These are phyloP conservation scores for Fusarium annulatum DNA, from an alignment of 2,329 filamentous ascomycete genomes.

Conservation along the genomic window DNA sequence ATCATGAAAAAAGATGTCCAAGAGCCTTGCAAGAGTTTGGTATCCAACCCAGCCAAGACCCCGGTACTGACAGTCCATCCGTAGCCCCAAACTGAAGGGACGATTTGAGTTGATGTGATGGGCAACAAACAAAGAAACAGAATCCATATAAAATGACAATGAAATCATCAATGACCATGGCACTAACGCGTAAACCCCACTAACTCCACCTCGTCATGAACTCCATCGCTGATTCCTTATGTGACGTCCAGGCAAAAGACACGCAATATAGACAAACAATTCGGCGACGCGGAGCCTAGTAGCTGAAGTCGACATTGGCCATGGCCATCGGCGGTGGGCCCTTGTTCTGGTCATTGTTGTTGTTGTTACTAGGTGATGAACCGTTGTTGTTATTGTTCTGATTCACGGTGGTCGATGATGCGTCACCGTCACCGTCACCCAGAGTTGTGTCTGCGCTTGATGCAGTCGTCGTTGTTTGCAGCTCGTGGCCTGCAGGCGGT, in stretches of 20 bases:
- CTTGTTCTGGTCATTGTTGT: conserved; percentile 59
- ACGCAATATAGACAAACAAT: conserved; percentile 45
- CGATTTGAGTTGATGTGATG: conserved; percentile 13
- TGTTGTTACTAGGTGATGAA: conserved; percentile 46
- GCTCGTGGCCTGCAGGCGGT: conserved; percentile 61
- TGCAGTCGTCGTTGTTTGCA: conserved; percentile 60
- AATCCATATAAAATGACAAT: conserved; percentile 22
- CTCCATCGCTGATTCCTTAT: conserved; percentile 51
- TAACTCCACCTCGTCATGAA: conserved; percentile 46
- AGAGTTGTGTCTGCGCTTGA: conserved; percentile 56
- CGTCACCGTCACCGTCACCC: conserved; percentile 52
- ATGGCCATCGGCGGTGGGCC: conserved; percentile 65
- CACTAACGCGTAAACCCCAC: conserved; percentile 36
- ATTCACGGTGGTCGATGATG: conserved; percentile 55
- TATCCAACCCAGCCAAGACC: conserved; percentile 34
- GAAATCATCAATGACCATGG: conserved; percentile 8
- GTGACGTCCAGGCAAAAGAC: conserved; percentile 43
- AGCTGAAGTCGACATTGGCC: conserved; percentile 72
- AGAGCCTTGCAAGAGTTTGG: conserved; percentile 33
- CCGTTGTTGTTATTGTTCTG: conserved; percentile 47
- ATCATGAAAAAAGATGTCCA: conserved; percentile 23
- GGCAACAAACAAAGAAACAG: conserved; percentile 15
- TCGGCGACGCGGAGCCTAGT: conserved; percentile 54
- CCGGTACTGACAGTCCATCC: conserved; percentile 25
- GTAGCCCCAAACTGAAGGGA: conserved; percentile 29